These are phyloP conservation scores for Mycena olivaceomarginata DNA, from an alignment of 768 basidiomycete genomes.

Conservation along the genomic window DNA sequence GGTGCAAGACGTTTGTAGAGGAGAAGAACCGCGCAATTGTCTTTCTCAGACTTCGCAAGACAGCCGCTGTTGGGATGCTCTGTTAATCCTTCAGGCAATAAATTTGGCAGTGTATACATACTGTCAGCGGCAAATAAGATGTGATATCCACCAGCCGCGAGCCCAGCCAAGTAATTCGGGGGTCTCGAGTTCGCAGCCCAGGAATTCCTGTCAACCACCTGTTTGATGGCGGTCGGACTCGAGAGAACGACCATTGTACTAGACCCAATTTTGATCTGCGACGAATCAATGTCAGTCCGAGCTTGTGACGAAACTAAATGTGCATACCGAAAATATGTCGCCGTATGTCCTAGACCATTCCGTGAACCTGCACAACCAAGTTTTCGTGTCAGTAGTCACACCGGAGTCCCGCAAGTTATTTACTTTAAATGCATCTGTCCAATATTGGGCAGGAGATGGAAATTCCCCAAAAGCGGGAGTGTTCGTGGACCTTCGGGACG, in stretches of 20 bases:
- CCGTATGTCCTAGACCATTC: conserved; percentile 51
- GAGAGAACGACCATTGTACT: conserved; percentile 47
- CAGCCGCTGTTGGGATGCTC: neutral
- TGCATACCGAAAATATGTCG: conserved; percentile 44
- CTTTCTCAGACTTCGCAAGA: conserved; percentile 5
- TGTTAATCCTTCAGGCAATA: too few species aligned
- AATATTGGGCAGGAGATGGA: conserved; percentile 14
- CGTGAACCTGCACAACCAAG: conserved; percentile 41
- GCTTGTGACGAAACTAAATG: neutral
- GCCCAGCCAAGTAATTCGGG: conserved; percentile 39
- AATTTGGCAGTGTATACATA: neutral
- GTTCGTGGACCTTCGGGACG: conserved; percentile 23
- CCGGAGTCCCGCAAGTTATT: neutral
- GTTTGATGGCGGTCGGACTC: conserved; percentile 40
- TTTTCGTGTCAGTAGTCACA: neutral
- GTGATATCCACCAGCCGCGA: conserved; percentile 36
- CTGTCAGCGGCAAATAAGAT: conserved; percentile 42
- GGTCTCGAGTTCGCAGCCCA: conserved; percentile 46
- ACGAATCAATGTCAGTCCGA: neutral
- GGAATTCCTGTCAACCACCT: conserved; percentile 49
- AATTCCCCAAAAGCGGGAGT: conserved; percentile 26
- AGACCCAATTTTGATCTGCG: conserved; percentile 44
- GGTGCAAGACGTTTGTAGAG: neutral
- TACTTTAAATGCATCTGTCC: conserved; percentile 20
- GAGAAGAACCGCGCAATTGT: conserved; percentile 12